Conservation (phyloP, 2,329 filamentous ascomycete genomes). For the Chrysoporthe puriensis region DNA sequence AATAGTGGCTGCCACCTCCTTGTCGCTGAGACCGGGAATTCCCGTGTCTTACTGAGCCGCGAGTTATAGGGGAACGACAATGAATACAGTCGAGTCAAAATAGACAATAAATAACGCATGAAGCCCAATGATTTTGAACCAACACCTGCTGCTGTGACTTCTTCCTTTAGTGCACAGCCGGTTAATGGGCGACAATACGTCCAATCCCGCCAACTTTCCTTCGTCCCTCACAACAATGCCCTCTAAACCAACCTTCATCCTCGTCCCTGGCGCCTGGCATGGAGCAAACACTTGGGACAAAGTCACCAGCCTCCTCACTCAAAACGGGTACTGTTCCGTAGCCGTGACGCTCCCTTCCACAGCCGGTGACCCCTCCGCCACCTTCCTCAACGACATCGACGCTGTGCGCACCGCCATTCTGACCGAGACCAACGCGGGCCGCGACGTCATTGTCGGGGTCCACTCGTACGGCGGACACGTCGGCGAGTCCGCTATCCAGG, state of each 20-base stretch:
- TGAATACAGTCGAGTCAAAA: not conserved
- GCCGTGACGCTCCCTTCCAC: conserved; percentile 46
- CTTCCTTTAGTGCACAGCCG: not conserved
- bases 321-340: conserved; percentile 40
- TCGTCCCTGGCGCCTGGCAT: conserved; percentile 56
- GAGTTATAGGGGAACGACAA: too few relatives aligned
- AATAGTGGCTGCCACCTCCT: too few relatives aligned
- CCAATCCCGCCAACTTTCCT: not conserved
- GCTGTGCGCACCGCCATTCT: conserved; percentile 42
- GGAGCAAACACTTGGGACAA: conserved; percentile 42
- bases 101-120: not conserved
- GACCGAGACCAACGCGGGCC: conserved; percentile 41
- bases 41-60: not conserved
- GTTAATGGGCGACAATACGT: not conserved
- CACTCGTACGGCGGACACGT: conserved; percentile 56
- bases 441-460: conserved; percentile 49
- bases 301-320: conserved; percentile 39
- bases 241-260: conserved; percentile 38
- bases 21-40: not conserved
- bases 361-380: conserved; percentile 38
- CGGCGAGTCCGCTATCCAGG: conserved; percentile 50
- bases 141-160: not conserved
- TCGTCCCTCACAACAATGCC: not conserved
- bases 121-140: not conserved
- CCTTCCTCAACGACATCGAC: conserved; percentile 47